Evolutionary conservation across 352 stramenopile genomes (phyloP), one percentile per base, ranked within the genome.

Genomic region (Pythium utonaiense): DNA sequence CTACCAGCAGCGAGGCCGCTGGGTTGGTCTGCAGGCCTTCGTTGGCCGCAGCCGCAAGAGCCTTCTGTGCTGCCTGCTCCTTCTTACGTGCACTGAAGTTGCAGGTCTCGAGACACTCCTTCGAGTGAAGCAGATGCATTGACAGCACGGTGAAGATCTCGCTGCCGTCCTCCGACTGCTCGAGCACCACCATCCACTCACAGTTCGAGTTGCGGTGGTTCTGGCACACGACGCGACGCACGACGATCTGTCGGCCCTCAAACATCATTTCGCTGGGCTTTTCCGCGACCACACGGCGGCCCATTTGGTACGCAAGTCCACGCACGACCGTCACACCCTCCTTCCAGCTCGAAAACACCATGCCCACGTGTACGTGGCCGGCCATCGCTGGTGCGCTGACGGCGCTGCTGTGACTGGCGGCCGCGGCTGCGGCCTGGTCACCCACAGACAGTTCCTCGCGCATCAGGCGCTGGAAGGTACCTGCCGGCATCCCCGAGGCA

Each of bases 171-270:
- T 45, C 40, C 17, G 71, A 71, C 53, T 88, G 75, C 28, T 88
- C 77, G 22, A 90, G 62, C 61, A 81, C 64, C 14, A 90, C 64
- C 60, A 75, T 79, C 80, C 78, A 88, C 47, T 69, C 66, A 44
- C 80, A 90, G 53, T 88, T 84, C 6, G 78, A 88, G 55, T 88
- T 90, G 53, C 78, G 77, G 55, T 88, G 67, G 68, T 90, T 90
- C 54, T 90, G 78, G 64, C 80, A 90, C 62, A 88, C 51, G 12
- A 84, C 67, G 14, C 75, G 75, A 5, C 77, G 77, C 51, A 76
- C 78, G 19, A 77, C 69, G 28, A 86, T 74, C 34, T 42, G 67
- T 22, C 74, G 71, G 31, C 72, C 73, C n/a, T 76, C 48, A 51
- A 74, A 74, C 24, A 69, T 59, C 67, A 82, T 80, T 36, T 74